Percentiles rank a stretch among this genome's conserved stretches.
Evolutionary conservation across 805 yeast species (phyloP).

Genomic region (Cyberlindnera bimundalis): DNA sequence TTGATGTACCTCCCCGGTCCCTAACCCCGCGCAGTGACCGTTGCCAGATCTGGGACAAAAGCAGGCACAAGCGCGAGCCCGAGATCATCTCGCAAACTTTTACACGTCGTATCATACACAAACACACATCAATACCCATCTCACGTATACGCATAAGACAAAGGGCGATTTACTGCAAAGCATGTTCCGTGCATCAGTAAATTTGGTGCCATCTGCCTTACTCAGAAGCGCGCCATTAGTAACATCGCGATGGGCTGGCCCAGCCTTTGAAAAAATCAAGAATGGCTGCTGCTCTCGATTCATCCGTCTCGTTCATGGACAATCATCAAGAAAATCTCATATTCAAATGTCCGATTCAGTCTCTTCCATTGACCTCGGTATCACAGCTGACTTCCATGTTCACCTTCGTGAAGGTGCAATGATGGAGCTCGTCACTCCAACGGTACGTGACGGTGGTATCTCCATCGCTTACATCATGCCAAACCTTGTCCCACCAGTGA

Average conservation of each 20-base stretch:
- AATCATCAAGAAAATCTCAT: too few relatives aligned
- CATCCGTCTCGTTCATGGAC: too few relatives aligned
- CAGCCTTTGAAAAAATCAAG: neutral
- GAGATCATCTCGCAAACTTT: neutral
- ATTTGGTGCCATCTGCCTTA: neutral
- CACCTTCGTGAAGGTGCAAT: constrained; percentile 91
- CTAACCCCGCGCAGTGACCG: neutral
- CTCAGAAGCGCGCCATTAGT: constrained; percentile 1
- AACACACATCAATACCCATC: neutral
- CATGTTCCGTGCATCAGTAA: neutral
- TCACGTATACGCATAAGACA: neutral
- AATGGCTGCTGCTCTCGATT: too few relatives aligned
- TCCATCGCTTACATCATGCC: constrained; percentile 96
- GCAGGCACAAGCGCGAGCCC: constrained; percentile 2
- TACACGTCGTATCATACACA: neutral
- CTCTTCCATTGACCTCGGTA: constrained; percentile 45
- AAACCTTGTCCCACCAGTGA: constrained; percentile 87
- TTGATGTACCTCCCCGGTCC: neutral
- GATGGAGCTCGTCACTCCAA: constrained; percentile 91
- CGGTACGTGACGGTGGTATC: constrained; percentile 85
- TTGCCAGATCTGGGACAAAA: neutral
- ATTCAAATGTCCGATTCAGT: neutral
- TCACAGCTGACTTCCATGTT: constrained; percentile 91
- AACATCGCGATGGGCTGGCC: constrained; percentile 7
- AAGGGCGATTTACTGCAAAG: neutral